Percentiles rank a stretch among this genome's conserved stretches.
Evolutionary conservation across 768 basidiomycete genomes (phyloP).

Genomic region (Pleurotus platypus): DNA sequence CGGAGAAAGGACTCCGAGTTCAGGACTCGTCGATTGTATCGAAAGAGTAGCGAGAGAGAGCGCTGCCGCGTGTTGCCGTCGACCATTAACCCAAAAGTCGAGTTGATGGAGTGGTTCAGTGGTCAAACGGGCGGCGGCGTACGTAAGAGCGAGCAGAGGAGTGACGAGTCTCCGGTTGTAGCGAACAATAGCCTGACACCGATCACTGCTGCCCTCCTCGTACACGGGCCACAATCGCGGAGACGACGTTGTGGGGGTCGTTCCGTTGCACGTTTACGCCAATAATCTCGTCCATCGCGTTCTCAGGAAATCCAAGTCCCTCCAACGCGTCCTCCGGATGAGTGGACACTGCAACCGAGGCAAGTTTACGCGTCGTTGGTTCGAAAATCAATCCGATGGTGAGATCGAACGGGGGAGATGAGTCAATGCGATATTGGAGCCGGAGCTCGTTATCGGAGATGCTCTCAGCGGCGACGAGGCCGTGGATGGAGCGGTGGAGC

Average conservation of each 20-base stretch:
- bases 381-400: constrained; percentile 62
- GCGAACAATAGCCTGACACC: no score
- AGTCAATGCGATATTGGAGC: constrained; percentile 55
- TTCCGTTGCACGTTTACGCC: constrained; percentile 62
- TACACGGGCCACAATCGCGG: constrained; percentile 53
- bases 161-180: no score
- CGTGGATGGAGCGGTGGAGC: constrained; percentile 60
- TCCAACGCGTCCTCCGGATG: constrained; percentile 43
- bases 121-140: no score
- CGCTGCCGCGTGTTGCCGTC: no score
- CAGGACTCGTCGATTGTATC: no score
- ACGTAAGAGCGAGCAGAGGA: no score
- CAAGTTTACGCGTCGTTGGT: constrained; percentile 65
- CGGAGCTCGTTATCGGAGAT: constrained; percentile 77
- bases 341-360: constrained; percentile 52
- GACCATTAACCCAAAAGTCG: no score
- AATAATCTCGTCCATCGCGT: constrained; percentile 53
- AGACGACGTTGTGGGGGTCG: constrained; percentile 63
- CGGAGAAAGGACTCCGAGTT: no score
- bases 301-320: background rate
- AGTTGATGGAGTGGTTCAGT: no score
- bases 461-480: constrained; percentile 54
- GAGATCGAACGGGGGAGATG: constrained; percentile 28
- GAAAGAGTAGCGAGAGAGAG: no score
- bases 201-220: constrained; percentile 9